Base-by-base conservation (phyloP, 2,329 filamentous ascomycete genomes). In the Cryphonectria carpinicola region DNA sequence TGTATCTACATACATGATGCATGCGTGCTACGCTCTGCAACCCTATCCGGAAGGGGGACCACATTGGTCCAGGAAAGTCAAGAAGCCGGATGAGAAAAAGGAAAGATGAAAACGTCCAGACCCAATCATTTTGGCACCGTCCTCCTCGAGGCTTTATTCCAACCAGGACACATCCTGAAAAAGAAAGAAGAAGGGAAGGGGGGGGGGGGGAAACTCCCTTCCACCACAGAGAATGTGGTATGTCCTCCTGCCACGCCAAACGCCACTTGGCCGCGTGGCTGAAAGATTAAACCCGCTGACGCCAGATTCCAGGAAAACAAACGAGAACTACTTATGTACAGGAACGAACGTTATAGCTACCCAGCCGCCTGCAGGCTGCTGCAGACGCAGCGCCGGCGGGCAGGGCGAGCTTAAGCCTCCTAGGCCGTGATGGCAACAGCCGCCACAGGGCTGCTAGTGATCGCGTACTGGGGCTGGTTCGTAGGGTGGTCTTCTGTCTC, bases 401-500 rank as follows among this genome's bases (percentile, higher is more conserved):
- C 58, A 62, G 39, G 19, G 14, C 10, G 41, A 25, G 64, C 66
- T 62, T 54, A 52, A 37, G 8, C 11, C 65, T 32, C 37, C 54
- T 73, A 73, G 35, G 72, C 72, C 28, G 67, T 68, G 54, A 73
- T 70, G 28, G 70, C 37, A 25, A 73, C 72, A n/a, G 72, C 54
- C 28, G 72, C 54, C 28, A 67, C 66, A 22, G 73, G 69, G 66
- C 58, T 69, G 66, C 66, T 66, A 11, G 78, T 76, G 25, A 81
- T 77, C 6, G 80, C 78, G 5, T 76, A 78, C 67, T 80, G 76
- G 19, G 80, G 80, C 65, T 81, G 76, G 62, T 76, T 73, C 25
- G 46, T 46, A 11, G 62, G 64, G 37, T 67, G 56, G 66, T 64
- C 58, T 74, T 84, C 81, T 74, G 84, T 82, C 75, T 84, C 82